A percentile compares a stretch with the other conserved stretches of the same genome.
phyloP scores from a whole-genome alignment of 805 yeast genomes.

The Kuraishia floccosa region DNA sequence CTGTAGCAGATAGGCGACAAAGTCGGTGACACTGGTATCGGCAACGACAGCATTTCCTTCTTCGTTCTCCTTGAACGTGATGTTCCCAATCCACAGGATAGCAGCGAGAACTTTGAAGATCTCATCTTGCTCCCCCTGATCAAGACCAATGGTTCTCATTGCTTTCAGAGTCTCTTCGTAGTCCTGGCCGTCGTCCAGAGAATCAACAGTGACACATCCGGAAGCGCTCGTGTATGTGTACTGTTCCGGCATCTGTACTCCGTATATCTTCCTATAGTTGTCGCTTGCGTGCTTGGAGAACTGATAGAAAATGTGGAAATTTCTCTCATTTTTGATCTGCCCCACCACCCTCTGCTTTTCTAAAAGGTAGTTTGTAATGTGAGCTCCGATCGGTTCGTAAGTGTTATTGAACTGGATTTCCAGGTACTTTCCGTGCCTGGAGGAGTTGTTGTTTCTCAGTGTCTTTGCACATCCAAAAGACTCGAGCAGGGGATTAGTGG shows the following conservation, averaged over 20 bases:
- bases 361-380: slow-evolving; percentile 85
- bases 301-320: slow-evolving; percentile 95
- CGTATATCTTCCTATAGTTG: slow-evolving; percentile 69
- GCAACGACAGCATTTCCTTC: slow-evolving; percentile 76
- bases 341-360: slow-evolving; percentile 97
- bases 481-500: slow-evolving; percentile 88
- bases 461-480: slow-evolving; percentile 94
- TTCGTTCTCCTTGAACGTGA: slow-evolving; percentile 75
- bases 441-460: slow-evolving; percentile 76
- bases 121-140: slow-evolving; percentile 77
- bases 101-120: slow-evolving; percentile 80
- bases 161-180: slow-evolving; percentile 75
- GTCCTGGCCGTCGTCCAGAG: slow-evolving; percentile 76
- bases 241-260: slow-evolving; percentile 90
- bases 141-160: slow-evolving; percentile 78
- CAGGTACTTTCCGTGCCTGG: slow-evolving; percentile 87
- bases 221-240: slow-evolving; percentile 83
- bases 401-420: slow-evolving; percentile 78
- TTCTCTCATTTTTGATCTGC: slow-evolving; percentile 85
- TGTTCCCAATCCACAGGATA: slow-evolving; percentile 90
- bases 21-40: slow-evolving; percentile 86
- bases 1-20: slow-evolving; percentile 84
- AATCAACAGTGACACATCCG: slow-evolving; percentile 75
- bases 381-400: slow-evolving; percentile 89
- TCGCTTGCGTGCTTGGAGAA: slow-evolving; percentile 87